phyloP scores from a whole-genome alignment of 2,329 filamentous ascomycete genomes.

The Fusarium mangiferae region DNA sequence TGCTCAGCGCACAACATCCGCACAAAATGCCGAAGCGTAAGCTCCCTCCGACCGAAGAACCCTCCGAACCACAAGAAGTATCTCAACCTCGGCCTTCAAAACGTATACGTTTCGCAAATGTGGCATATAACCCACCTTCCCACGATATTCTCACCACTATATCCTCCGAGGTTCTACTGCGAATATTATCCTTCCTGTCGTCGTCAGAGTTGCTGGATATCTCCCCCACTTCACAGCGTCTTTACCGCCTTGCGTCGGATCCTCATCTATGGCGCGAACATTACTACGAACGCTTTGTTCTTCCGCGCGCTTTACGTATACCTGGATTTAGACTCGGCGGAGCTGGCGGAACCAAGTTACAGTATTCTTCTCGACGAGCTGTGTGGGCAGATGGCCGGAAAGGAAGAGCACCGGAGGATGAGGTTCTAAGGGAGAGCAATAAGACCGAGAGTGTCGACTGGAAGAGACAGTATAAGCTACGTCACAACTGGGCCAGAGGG shows the following conservation, averaged over 20 bases:
- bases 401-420: constrained; percentile 56
- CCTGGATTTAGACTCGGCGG: constrained; percentile 67
- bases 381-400: constrained; percentile 59
- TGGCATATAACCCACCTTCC: constrained; percentile 16
- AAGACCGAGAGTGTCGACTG: constrained; percentile 68
- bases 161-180: constrained; percentile 88
- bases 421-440: background rate
- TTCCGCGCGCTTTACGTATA: constrained; percentile 80
- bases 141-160: constrained; percentile 75
- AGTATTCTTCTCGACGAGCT: constrained; percentile 56
- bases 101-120: constrained; percentile 33
- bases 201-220: constrained; percentile 73
- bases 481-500: constrained; percentile 91
- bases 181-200: constrained; percentile 82
- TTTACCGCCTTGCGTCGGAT: constrained; percentile 78
- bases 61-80: background rate
- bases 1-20: constrained; percentile 6
- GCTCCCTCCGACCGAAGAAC: constrained; percentile 14
- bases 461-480: constrained; percentile 88
- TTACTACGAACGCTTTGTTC: constrained; percentile 89
- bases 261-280: constrained; percentile 90
- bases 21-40: constrained; percentile 44
- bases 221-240: constrained; percentile 76
- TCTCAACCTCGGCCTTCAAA: constrained; percentile 32
- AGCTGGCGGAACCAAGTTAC: constrained; percentile 49